phyloP scores from a whole-genome alignment of 1,284 basidiomycete species.

The Cystobasidium slooffiae region DNA sequence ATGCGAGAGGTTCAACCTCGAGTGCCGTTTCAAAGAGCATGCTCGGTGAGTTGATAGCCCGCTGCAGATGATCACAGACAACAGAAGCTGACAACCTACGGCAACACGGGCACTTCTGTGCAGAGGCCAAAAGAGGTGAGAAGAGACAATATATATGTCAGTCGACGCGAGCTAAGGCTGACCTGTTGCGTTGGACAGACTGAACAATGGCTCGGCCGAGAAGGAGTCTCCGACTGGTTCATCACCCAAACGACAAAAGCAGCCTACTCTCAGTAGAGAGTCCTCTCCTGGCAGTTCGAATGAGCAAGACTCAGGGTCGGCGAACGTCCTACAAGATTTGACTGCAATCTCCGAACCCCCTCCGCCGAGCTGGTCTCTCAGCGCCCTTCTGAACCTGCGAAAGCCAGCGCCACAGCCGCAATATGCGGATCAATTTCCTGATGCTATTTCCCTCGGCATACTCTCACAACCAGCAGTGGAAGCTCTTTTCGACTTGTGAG shows the following conservation, averaged over 20 bases:
- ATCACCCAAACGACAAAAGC: slow-evolving; percentile 20
- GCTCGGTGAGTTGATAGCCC: slow-evolving; percentile 18
- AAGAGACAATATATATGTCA: not conserved
- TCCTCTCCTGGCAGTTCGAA: slow-evolving; percentile 18
- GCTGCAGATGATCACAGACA: not conserved
- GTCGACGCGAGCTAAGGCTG: not conserved
- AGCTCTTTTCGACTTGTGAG: slow-evolving; percentile 29
- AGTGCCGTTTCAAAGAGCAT: slow-evolving; percentile 31
- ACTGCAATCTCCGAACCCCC: slow-evolving; percentile 32
- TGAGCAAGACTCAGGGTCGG: slow-evolving; percentile 4
- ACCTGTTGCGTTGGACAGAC: not conserved
- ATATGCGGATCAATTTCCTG: slow-evolving; percentile 29
- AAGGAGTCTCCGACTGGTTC: slow-evolving; percentile 20
- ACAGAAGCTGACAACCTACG: slow-evolving; percentile 1
- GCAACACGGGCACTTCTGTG: not conserved
- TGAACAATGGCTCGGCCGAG: slow-evolving; percentile 1
- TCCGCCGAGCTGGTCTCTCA: slow-evolving; percentile 33
- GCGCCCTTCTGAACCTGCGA: slow-evolving; percentile 19
- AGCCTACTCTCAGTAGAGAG: slow-evolving; percentile 10
- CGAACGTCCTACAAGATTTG: slow-evolving; percentile 13
- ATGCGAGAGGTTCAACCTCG: slow-evolving; percentile 28
- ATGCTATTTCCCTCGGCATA: slow-evolving; percentile 21
- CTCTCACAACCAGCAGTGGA: slow-evolving; percentile 10
- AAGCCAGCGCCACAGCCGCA: slow-evolving; percentile 21
- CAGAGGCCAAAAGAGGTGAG: slow-evolving; percentile 27